phyloP scores from a whole-genome alignment of 2,329 filamentous ascomycete genomes.

The Nigrospora sphaerica region DNA sequence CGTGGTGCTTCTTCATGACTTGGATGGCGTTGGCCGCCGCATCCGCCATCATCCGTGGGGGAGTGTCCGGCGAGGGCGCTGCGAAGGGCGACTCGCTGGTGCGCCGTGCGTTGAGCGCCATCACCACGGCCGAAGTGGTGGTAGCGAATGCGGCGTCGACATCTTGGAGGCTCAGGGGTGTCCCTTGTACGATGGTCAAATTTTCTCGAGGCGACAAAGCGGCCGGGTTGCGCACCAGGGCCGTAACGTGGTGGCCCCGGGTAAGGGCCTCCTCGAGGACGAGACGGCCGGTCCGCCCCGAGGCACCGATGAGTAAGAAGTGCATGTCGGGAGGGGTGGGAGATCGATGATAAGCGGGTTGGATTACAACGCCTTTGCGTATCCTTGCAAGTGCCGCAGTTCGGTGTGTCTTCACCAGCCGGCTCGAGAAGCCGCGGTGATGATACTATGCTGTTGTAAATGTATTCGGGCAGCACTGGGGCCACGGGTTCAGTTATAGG shows the following conservation, averaged over 20 bases:
- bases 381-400: too few relatives aligned
- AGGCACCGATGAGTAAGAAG: conserved; percentile 38
- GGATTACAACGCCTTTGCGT: too few relatives aligned
- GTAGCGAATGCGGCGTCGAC: conserved; percentile 26
- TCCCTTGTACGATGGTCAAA: conserved; percentile 31
- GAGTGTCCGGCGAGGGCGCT: conserved; percentile 25
- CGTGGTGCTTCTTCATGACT: conserved; percentile 27
- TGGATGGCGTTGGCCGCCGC: conserved; percentile 27
- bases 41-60: conserved; percentile 38
- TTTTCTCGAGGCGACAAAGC: conserved; percentile 20
- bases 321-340: conserved; percentile 22
- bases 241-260: conserved; percentile 33
- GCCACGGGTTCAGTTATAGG: too few relatives aligned
- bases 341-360: too few relatives aligned
- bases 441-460: too few relatives aligned
- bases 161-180: conserved; percentile 25
- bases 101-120: conserved; percentile 40
- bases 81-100: conserved; percentile 40
- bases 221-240: conserved; percentile 33
- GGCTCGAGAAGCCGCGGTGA: too few relatives aligned
- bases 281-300: conserved; percentile 37
- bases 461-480: too few relatives aligned
- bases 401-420: too few relatives aligned
- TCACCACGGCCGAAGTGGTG: conserved; percentile 31
- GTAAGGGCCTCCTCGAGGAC: conserved; percentile 31